Evolutionary conservation across 768 basidiomycete species (phyloP).

Genomic region (Amyloporia xantha): DNA sequence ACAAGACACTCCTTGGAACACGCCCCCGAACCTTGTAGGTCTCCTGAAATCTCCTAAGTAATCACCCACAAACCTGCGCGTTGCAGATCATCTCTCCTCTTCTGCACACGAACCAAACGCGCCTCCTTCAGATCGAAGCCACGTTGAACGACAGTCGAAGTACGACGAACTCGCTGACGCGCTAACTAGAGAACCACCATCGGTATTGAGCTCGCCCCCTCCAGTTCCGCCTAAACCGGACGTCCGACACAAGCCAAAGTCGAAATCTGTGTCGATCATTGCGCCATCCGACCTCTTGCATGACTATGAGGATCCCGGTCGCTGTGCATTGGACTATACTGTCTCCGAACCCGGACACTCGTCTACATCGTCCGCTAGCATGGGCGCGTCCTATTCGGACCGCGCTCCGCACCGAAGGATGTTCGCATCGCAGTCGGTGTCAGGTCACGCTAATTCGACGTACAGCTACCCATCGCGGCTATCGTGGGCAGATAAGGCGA

Average conservation of each 20-base stretch:
- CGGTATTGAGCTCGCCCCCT: slow-evolving; percentile 6
- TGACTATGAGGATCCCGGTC: neutral
- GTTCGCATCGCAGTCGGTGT: neutral
- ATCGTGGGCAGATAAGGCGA: slow-evolving; percentile 4
- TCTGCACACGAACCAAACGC: neutral
- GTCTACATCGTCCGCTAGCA: neutral
- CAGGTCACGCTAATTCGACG: neutral
- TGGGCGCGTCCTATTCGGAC: neutral
- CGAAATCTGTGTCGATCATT: slow-evolving; percentile 12
- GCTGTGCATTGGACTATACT: slow-evolving; percentile 1
- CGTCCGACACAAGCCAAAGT: slow-evolving; percentile 1
- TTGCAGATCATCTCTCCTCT: neutral
- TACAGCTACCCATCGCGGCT: slow-evolving; percentile 1
- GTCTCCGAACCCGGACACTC: slow-evolving; percentile 7
- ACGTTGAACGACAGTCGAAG: neutral
- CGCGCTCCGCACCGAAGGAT: neutral
- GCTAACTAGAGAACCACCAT: neutral
- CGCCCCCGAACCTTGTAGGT: neutral
- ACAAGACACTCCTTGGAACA: neutral
- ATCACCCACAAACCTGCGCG: neutral
- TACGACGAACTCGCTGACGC: slow-evolving; percentile 2
- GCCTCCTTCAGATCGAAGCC: neutral
- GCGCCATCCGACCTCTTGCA: slow-evolving; percentile 13
- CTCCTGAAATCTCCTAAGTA: neutral
- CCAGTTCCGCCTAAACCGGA: slow-evolving; percentile 13